phyloP scores from a whole-genome alignment of 345 rosid genomes.

The Aquilaria yunnanensis region DNA sequence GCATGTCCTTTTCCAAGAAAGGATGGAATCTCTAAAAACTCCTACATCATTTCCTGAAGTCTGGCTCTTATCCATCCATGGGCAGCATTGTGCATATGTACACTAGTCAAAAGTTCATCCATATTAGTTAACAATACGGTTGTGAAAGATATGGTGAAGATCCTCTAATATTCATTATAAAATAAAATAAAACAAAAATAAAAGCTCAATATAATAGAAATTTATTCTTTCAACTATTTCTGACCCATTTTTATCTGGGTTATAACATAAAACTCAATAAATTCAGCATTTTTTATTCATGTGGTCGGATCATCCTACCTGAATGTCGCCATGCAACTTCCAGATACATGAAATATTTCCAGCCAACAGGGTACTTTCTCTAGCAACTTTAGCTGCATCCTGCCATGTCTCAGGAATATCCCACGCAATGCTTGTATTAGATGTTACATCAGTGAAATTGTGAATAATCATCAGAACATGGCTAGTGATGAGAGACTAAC shows the following conservation, averaged over 20 bases:
- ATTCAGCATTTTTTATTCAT: no score
- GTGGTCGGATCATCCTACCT: constrained; percentile 30
- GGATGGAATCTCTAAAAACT: constrained; percentile 43
- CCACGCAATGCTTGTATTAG: constrained; percentile 2
- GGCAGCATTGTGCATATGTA: constrained; percentile 66
- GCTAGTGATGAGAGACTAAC: constrained; percentile 29
- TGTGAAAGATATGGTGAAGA: neutral
- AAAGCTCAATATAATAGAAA: constrained; percentile 2
- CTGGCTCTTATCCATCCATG: constrained; percentile 52
- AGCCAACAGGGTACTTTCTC: constrained; percentile 37
- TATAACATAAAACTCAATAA: no score
- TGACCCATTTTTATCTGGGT: no score
- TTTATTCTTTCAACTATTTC: neutral
- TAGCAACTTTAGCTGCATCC: constrained; percentile 70
- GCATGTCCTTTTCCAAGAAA: constrained; percentile 68
- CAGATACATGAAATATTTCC: constrained; percentile 68
- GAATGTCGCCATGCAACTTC: constrained; percentile 92
- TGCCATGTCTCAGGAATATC: constrained; percentile 23
- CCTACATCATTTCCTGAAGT: constrained; percentile 26
- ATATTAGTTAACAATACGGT: neutral
- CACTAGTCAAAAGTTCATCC: constrained; percentile 40
- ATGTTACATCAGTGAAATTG: neutral
- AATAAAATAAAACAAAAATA: neutral
- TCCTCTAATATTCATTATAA: neutral
- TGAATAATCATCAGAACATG: neutral